Evolutionary conservation across 129 eudicot species (phyloP).

Genomic region (carrot (Daucus carota)): DH1_v3.0 NC_030382.2:45722501-45723000

Average conservation of each 20-base stretch:
- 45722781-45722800: constrained; percentile 68
- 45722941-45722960: constrained; percentile 64
- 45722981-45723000: constrained; percentile 49
- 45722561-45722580: neutral
- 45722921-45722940: constrained; percentile 79
- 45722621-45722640: neutral
- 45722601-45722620: neutral
- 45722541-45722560: neutral
- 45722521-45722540: neutral
- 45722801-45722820: constrained; percentile 84
- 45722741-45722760: neutral
- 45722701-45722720: neutral
- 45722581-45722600: neutral
- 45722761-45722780: neutral
- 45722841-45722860: constrained; percentile 71
- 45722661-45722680: neutral
- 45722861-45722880: constrained; percentile 79
- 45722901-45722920: constrained; percentile 72
- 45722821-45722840: constrained; percentile 61
- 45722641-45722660: neutral
- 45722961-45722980: constrained; percentile 51
- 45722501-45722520: neutral
- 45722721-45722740: neutral
- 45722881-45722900: constrained; percentile 51
- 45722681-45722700: neutral